A percentile compares a stretch with the other conserved stretches of the same genome.
These are phyloP conservation scores for Candida tibetensis DNA, from an alignment of 805 yeast genomes.

Conservation along the genomic window DNA sequence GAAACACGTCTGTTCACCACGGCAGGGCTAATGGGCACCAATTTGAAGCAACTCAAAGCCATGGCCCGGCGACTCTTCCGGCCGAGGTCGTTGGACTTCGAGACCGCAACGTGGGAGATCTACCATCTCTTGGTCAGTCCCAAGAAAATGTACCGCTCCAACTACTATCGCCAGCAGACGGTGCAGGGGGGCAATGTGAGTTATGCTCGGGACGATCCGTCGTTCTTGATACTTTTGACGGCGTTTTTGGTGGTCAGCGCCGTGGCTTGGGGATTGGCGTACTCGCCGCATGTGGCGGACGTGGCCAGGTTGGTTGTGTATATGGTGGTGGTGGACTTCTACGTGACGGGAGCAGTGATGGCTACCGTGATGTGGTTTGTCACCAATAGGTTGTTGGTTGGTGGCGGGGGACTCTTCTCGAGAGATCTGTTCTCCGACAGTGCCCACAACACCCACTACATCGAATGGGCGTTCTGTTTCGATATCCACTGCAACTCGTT, in stretches of 20 bases:
- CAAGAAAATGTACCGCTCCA: conserved; percentile 73
- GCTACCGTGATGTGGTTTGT: conserved; percentile 74
- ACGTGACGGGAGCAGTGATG: conserved; percentile 62
- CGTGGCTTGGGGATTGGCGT: conserved; percentile 86
- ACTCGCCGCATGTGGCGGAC: conserved; percentile 60
- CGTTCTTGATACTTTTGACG: conserved; percentile 74
- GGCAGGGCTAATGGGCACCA: too few relatives aligned
- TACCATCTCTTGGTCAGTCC: conserved; percentile 71
- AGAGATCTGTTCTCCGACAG: conserved; percentile 15
- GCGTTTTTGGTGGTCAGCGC: conserved; percentile 69
- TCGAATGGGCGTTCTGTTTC: conserved; percentile 94
- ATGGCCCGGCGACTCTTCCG: conserved; percentile 39
- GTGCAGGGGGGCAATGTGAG: conserved; percentile 46
- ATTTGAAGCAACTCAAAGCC: too few relatives aligned
- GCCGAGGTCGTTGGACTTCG: conserved; percentile 84
- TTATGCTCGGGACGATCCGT: conserved; percentile 92
- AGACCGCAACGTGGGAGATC: conserved; percentile 92
- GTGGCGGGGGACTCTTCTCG: conserved; percentile 15
- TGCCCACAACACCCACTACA: conserved; percentile 30
- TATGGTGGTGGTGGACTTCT: conserved; percentile 84
- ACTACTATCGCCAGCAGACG: conserved; percentile 66
- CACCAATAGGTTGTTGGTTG: conserved; percentile 52
- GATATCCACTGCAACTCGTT: conserved; percentile 94
- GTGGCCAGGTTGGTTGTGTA: conserved; percentile 66
- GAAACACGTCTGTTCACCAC: too few relatives aligned